Percentiles rank a stretch among this genome's conserved stretches.
These are phyloP conservation scores for Candida sithepensis DNA, from an alignment of 805 yeast species.

Conservation along the genomic window DNA sequence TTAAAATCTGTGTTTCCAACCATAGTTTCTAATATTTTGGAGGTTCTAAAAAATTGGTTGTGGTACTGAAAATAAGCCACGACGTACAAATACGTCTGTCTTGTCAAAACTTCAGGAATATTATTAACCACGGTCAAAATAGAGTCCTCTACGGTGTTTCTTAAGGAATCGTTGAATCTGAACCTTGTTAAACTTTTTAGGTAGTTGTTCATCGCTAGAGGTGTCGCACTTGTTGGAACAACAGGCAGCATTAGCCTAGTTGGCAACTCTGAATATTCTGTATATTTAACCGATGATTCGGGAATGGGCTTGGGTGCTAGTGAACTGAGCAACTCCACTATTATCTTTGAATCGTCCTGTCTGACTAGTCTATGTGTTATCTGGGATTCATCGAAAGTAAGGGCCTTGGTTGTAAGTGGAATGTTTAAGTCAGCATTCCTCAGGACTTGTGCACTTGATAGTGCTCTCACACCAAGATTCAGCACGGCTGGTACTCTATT, in stretches of 20 bases:
- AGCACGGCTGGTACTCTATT: not conserved
- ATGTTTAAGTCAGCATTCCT: not conserved
- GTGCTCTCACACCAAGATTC: not conserved
- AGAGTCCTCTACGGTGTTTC: constrained; percentile 12
- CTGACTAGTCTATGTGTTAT: constrained; percentile 1
- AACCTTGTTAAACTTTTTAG: constrained; percentile 15
- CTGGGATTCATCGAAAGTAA: constrained; percentile 1
- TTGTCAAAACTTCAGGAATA: constrained; percentile 15
- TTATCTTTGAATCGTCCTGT: constrained; percentile 10
- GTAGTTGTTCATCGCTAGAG: constrained; percentile 14
- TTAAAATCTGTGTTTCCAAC: constrained; percentile 10
- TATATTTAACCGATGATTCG: constrained; percentile 15
- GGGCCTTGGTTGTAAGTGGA: not conserved
- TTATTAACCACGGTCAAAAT: constrained; percentile 2
- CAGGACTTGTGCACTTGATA: not conserved
- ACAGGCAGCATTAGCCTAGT: constrained; percentile 14
- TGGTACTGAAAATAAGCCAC: constrained; percentile 17
- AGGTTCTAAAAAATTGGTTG: constrained; percentile 14
- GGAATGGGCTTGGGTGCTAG: constrained; percentile 21
- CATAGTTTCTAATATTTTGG: constrained; percentile 21
- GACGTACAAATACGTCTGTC: constrained; percentile 17
- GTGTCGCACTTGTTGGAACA: constrained; percentile 8
- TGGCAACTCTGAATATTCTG: constrained; percentile 20
- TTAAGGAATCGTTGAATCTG: constrained; percentile 13
- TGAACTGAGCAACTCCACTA: constrained; percentile 21